phyloP scores from a whole-genome alignment of 495 filamentous ascomycete species.

The Parmelia sp. region DNA sequence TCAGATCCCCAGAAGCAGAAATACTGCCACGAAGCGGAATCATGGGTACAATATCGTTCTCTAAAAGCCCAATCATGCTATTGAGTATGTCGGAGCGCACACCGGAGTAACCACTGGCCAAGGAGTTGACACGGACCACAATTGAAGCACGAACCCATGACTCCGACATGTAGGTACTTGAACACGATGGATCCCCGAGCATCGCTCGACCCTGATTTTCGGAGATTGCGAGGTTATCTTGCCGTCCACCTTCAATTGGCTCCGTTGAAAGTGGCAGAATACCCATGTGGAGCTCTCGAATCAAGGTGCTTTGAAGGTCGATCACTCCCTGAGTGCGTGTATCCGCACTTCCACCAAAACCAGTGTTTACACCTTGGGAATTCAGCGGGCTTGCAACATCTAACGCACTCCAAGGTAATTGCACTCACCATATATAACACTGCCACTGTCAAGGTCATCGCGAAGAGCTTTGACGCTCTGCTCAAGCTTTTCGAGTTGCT shows the following conservation, averaged over 20 bases:
- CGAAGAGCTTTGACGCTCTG: neutral
- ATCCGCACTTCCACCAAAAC: conserved; percentile 61
- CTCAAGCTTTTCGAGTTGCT: conserved; percentile 19
- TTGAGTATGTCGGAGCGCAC: conserved; percentile 47
- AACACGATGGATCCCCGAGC: neutral
- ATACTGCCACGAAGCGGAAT: conserved; percentile 59
- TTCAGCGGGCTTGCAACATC: neutral
- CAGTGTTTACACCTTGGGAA: conserved; percentile 52
- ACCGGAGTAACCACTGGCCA: conserved; percentile 52
- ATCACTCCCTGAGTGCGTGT: conserved; percentile 39
- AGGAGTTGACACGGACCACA: conserved; percentile 50
- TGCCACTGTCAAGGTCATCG: neutral
- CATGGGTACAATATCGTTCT: conserved; percentile 46
- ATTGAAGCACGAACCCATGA: conserved; percentile 52
- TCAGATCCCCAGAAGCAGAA: conserved; percentile 63
- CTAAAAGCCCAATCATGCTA: conserved; percentile 40
- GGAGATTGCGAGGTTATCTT: neutral
- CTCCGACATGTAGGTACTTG: conserved; percentile 34
- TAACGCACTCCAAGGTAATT: neutral
- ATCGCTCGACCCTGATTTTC: neutral
- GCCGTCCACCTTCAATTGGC: neutral
- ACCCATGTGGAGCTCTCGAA: conserved; percentile 51
- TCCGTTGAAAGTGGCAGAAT: conserved; percentile 32
- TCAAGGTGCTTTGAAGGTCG: conserved; percentile 46
- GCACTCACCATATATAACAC: conserved; percentile 7